Evolutionary conservation across 2,329 filamentous ascomycete species (phyloP).

Genomic region (Sclerotinia trifoliorum): DNA sequence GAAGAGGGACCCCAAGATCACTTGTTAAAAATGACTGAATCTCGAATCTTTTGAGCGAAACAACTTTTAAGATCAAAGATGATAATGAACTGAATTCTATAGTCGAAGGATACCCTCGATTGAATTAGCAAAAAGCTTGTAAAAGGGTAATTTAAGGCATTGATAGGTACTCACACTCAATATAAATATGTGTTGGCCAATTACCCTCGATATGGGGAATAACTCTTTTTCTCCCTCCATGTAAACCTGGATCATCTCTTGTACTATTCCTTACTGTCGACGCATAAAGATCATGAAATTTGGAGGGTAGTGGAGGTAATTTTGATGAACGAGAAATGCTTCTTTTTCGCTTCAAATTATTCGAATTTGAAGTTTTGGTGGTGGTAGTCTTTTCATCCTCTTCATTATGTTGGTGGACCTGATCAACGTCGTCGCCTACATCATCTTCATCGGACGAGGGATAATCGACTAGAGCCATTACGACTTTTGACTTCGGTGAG

Average conservation of each 20-base stretch:
- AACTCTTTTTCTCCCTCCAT: slow-evolving; percentile 78
- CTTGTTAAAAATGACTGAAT: slow-evolving; percentile 72
- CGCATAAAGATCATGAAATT: slow-evolving; percentile 89
- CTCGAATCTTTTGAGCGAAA: slow-evolving; percentile 34
- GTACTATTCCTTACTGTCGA: slow-evolving; percentile 74
- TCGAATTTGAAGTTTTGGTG: neutral
- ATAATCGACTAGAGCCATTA: slow-evolving; percentile 67
- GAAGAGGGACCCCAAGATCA: slow-evolving; percentile 73
- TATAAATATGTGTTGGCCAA: slow-evolving; percentile 90
- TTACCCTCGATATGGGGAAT: slow-evolving; percentile 83
- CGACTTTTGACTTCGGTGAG: neutral
- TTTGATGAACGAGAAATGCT: slow-evolving; percentile 22
- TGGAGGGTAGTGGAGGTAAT: slow-evolving; percentile 71
- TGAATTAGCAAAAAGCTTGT: slow-evolving; percentile 29
- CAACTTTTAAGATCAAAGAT: slow-evolving; percentile 44
- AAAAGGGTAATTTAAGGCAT: slow-evolving; percentile 12
- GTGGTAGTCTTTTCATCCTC: neutral
- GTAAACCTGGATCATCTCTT: slow-evolving; percentile 77
- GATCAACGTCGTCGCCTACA: neutral
- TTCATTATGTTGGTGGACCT: neutral
- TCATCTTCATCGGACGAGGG: slow-evolving; percentile 51
- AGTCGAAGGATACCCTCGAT: slow-evolving; percentile 54
- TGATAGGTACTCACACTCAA: slow-evolving; percentile 70
- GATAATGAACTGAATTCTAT: slow-evolving; percentile 50
- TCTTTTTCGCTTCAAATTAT: slow-evolving; percentile 40